Evolutionary conservation across 257 asterid species (phyloP), one percentile per base, ranked within the genome.

Genomic region (Voacanga thouarsii): DNA sequence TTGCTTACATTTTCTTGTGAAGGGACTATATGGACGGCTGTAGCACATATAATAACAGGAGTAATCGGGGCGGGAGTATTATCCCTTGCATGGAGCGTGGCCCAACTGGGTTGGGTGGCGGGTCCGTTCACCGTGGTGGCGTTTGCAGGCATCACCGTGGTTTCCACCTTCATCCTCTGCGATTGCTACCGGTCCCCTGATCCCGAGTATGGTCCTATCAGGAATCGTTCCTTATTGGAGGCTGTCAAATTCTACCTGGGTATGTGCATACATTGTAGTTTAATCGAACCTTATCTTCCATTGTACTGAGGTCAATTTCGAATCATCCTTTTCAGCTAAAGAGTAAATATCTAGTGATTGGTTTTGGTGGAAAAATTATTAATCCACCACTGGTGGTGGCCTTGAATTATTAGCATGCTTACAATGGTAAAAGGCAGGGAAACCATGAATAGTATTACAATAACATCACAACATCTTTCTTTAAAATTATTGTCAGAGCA

Each of bases 51-150:
- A 75, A 89, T 94, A 49, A 91, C 97, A 0, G 97, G 91, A 7
- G 98, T 89, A 56, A 90, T 94, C 11, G 97, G 97, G 37, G 92
- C 97, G 4, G 98, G 98, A 0, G 96, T 94, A 43, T 72, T 92
- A 33, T 86, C 98, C 0, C 76, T 94, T 37, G 93, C 98, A 39
- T 92, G 98, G 98, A 84, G 96, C 81, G 80, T 86, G 64, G 86
- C 98, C 0, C 92, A 80, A 83, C 86, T 92, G 2, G 98, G 98
- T 37, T 94, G 98, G 97, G 80, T 92, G 65, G 96, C 90, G 10
- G 98, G 94, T 41, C 97, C 98, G 1, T 23, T 87, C n/a, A 73
- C 89, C 53, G 65, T 94, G 89, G 41, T 87, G 23, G 80, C 84
- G 6, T 94, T 94, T 78, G 94, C 97, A 55, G 82, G 78, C 0